Evolutionary conservation across 306 rosid genomes (phyloP), one percentile per base, ranked within the genome.

Genomic region (Sphenostylis stenocarpa): DNA sequence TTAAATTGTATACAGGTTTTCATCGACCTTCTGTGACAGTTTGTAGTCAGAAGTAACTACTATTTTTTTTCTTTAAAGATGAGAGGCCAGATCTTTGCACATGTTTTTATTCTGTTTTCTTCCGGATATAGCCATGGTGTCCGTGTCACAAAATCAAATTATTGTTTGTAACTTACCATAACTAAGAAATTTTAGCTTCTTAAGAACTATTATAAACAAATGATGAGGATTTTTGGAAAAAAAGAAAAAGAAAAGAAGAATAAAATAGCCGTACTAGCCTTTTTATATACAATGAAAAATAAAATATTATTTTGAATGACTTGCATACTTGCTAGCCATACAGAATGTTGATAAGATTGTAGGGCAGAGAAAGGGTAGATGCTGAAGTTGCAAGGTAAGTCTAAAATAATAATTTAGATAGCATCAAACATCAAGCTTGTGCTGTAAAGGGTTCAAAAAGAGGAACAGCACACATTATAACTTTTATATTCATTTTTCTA

Each of bases 341-440:
- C 38, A 34, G 52, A 65, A 21, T 39, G 33, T 20, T 65, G 34
- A 39, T 19, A 39, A 64, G 19, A 39, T 38, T 38, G 52, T 39
- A 20, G 33, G 14, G 17, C 5, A 65, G 20, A 13, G 23, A 31
- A 65, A 39, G 34, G 0, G 1, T 19, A 19, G 19, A 41, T 29
- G 39, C 56, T 43, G 72, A 43, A 21, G 23, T 67, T 67, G 72
- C 55, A 67, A 67, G 36, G 20, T 13, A 67, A 23, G 72, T 6
- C 47, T 63, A 63, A 34, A 63, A 63, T 44, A 67, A 21, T 67
- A 44, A 67, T 28, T 66, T 67, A 24, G 20, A 24, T 43, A 20
- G 16, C 55, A 41, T 64, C 34, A 65, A 64, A 7, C 17, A 19
- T 64, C 17, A 38, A 36, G 33, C 19, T 38, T 65, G 53, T 41